Conservation (phyloP, 2,329 filamentous ascomycete genomes). For the Arthrinium phaeospermum region DNA sequence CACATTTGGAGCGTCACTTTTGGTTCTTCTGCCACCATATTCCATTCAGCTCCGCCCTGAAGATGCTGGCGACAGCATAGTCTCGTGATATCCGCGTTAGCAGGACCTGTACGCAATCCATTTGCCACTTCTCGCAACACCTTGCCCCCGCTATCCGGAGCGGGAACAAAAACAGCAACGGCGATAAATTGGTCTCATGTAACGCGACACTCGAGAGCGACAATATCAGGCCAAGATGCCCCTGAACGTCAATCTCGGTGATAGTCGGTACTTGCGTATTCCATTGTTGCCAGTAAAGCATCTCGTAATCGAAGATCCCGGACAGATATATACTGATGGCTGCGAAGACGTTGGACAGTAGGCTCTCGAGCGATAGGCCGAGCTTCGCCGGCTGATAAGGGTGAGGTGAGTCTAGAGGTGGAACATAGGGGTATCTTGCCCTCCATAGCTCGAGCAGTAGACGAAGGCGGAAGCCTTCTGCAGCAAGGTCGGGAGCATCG, state of each 20-base stretch:
- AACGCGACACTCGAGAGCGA: not conserved
- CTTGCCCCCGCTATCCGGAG: slow-evolving; percentile 24
- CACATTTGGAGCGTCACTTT: no score
- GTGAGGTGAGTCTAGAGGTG: not conserved
- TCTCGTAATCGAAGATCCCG: slow-evolving; percentile 23
- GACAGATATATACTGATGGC: slow-evolving; percentile 24
- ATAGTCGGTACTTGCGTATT: slow-evolving; percentile 13
- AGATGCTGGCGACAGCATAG: slow-evolving; percentile 17
- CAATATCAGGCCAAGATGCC: slow-evolving; percentile 11
- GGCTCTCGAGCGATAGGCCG: not conserved
- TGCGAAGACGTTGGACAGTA: slow-evolving; percentile 12
- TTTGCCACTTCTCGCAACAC: not conserved
- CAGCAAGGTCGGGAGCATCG: slow-evolving; percentile 2
- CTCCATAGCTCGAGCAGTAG: slow-evolving; percentile 9
- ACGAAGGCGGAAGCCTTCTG: slow-evolving; percentile 15
- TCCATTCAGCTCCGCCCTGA: not conserved
- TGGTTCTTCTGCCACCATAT: not conserved
- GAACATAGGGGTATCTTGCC: not conserved
- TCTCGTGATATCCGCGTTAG: not conserved
- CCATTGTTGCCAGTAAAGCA: slow-evolving; percentile 10
- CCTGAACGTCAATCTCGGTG: slow-evolving; percentile 14
- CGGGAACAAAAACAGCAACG: slow-evolving; percentile 22
- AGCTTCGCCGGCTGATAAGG: not conserved
- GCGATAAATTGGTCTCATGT: slow-evolving; percentile 20
- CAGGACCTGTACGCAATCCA: slow-evolving; percentile 9